Evolutionary conservation across 2,329 filamentous ascomycete genomes (phyloP).

Genomic region (Paradendryphiella salina): DNA sequence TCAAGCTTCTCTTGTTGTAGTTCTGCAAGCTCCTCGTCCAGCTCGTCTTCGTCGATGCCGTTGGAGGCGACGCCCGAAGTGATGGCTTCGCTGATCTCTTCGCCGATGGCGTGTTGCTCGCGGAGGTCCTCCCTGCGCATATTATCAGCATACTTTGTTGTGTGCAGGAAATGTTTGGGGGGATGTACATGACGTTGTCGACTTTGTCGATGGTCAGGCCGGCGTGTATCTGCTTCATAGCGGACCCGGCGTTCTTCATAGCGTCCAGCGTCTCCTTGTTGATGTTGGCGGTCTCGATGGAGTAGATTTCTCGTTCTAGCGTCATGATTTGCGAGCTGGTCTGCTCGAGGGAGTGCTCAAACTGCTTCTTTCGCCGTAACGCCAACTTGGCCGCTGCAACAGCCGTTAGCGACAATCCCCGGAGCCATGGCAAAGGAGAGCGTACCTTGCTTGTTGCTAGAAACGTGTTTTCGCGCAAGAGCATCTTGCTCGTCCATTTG

Average conservation of each 20-base stretch:
- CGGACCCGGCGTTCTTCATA: conserved; percentile 86
- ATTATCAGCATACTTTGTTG: conserved; percentile 3
- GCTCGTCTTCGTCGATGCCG: conserved; percentile 80
- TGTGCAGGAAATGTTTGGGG: not conserved
- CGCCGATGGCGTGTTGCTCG: conserved; percentile 89
- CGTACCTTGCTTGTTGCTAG: conserved; percentile 87
- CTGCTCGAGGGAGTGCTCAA: conserved; percentile 89
- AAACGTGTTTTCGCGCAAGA: conserved; percentile 85
- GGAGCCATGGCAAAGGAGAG: conserved; percentile 40
- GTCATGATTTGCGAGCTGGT: conserved; percentile 88
- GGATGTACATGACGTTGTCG: conserved; percentile 85
- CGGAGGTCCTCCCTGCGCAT: conserved; percentile 77
- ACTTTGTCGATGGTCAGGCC: conserved; percentile 93
- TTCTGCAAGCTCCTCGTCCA: conserved; percentile 81
- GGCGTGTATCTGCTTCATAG: conserved; percentile 92
- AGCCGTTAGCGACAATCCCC: conserved; percentile 5
- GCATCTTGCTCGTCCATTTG: conserved; percentile 93
- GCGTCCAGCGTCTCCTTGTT: conserved; percentile 94
- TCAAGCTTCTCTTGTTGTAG: conserved; percentile 93
- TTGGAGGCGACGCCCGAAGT: conserved; percentile 67
- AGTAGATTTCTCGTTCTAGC: conserved; percentile 91
- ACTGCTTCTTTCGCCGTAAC: conserved; percentile 89
- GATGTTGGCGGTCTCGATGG: conserved; percentile 97
- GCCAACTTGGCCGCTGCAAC: conserved; percentile 81
- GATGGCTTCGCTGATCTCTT: conserved; percentile 89